Percentiles rank a stretch among this genome's conserved stretches.
These are phyloP conservation scores for Neurospora tetraspora DNA, from an alignment of 495 filamentous ascomycete species.

Conservation along the genomic window DNA sequence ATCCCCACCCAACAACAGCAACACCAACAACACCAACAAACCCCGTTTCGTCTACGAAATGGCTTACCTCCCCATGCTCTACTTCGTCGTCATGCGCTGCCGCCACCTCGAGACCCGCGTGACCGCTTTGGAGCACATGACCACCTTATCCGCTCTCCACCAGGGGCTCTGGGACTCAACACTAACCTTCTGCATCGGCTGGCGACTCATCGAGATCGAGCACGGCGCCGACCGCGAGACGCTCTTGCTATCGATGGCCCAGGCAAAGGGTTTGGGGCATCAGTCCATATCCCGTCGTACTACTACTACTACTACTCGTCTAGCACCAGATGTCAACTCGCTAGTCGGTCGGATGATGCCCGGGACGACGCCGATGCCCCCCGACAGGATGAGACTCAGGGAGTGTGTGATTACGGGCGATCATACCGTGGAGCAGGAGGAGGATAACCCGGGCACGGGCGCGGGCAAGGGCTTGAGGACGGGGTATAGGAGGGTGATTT, in stretches of 20 bases:
- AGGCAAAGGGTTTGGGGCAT: not conserved
- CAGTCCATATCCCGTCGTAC: not conserved
- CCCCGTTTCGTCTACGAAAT: conserved; percentile 35
- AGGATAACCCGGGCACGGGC: not conserved
- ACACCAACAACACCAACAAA: not conserved
- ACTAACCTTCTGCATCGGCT: conserved; percentile 16
- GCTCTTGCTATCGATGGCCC: not conserved
- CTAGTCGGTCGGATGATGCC: not conserved
- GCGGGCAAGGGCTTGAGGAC: not conserved
- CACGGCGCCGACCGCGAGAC: conserved; percentile 15
- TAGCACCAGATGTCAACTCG: not conserved
- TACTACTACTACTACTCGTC: not conserved
- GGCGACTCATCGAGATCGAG: conserved; percentile 24
- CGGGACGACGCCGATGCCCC: not conserved
- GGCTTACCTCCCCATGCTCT: conserved; percentile 32
- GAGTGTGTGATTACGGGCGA: not conserved
- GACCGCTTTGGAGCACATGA: conserved; percentile 21
- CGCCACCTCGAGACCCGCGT: conserved; percentile 27
- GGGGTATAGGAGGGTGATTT: not conserved
- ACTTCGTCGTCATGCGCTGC: conserved; percentile 37
- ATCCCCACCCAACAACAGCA: not conserved
- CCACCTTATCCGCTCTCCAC: conserved; percentile 5
- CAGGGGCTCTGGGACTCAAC: conserved; percentile 24
- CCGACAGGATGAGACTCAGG: not conserved
- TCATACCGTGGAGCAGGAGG: not conserved